Base-by-base conservation (phyloP, 305 asterid genomes). In the Solanum hybrid region DNA sequence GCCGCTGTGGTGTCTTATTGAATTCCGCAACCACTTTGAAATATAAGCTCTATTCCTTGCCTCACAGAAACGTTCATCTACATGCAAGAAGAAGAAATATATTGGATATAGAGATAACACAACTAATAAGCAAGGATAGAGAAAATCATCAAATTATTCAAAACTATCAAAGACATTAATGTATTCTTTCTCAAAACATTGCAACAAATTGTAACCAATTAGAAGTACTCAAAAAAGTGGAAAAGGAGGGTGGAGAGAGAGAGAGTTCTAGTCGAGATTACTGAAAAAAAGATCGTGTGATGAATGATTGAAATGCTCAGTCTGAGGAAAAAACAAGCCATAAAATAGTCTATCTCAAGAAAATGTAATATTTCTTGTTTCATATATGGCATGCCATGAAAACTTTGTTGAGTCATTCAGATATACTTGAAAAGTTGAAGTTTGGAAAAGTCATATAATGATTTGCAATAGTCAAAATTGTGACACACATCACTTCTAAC, bases 11-110 rank as follows among this genome's bases (percentile, higher is more conserved):
- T 92, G 93, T 92, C 92, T 95, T 90, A 97, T 93, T 32, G 99
- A 95, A 87, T 95, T 96, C 91, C 99, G 96, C 92, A 97, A 89
- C 99, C 99, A 97, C 95, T 95, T 97, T 88, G 99, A 97, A 88
- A 96, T 92, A 93, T 93, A 92, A 90, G 95, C 91, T 93, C 95
- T 92, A 91, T 95, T 97, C 92, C 98, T 94, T 60, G 94, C 98
- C 90, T 92, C 93, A 86, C 94, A 95, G 90, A 96, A 95, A 76
- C 99, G 98, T 92, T 96, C 98, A 92, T 97, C 99, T 97, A 95
- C 91, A 92, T 56, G 90, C 81, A 91, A 90, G 88, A 76, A 72
- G 85, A 89, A 27, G 69, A 36, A 89, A 87, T 80, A 90, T 88
- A 81, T 32, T 60, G 79, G 26, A 76, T n/a, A 38, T 15, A 42